Percentiles rank a stretch among this genome's conserved stretches.
These are phyloP conservation scores for Lecanicillium sp. DNA, from an alignment of 2,329 filamentous ascomycete genomes.

Conservation along the genomic window DNA sequence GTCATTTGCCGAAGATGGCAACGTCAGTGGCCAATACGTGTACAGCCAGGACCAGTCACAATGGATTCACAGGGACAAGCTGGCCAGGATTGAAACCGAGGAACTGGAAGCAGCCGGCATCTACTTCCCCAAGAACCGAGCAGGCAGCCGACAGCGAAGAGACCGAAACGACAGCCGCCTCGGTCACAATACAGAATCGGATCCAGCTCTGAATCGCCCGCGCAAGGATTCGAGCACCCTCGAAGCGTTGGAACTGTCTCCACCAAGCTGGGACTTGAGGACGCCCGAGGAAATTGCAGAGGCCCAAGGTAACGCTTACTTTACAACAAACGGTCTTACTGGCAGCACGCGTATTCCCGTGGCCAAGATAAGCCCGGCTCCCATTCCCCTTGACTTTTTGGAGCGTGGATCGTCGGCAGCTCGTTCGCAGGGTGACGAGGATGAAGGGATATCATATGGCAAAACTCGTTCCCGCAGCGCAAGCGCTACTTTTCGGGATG, in stretches of 20 bases:
- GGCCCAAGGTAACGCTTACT: conserved; percentile 43
- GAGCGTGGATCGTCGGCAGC: conserved; percentile 64
- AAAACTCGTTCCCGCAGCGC: conserved; percentile 64
- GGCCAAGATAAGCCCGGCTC: conserved; percentile 68
- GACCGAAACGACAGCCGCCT: conserved; percentile 27
- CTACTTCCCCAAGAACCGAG: conserved; percentile 44
- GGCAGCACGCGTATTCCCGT: conserved; percentile 79
- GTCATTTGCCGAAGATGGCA: conserved; percentile 16
- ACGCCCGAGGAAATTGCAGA: conserved; percentile 69
- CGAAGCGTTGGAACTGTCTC: conserved; percentile 28
- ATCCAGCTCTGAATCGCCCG: conserved; percentile 19
- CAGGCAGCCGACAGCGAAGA: conserved; percentile 39
- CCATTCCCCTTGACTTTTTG: conserved; percentile 61
- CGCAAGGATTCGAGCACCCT: conserved; percentile 39
- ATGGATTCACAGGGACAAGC: conserved; percentile 82
- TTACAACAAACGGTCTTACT: conserved; percentile 43
- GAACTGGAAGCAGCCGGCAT: conserved; percentile 76
- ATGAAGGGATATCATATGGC: conserved; percentile 51
- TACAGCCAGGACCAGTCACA: conserved; percentile 53
- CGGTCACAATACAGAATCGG: conserved; percentile 23
- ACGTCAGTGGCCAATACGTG: conserved; percentile 19
- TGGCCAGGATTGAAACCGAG: conserved; percentile 71
- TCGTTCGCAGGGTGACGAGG: conserved; percentile 46
- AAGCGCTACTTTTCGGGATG: conserved; percentile 43
- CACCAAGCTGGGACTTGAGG: conserved; percentile 60